Conservation (phyloP, 768 basidiomycete genomes). For the Sporobolomyces roseus region DNA sequence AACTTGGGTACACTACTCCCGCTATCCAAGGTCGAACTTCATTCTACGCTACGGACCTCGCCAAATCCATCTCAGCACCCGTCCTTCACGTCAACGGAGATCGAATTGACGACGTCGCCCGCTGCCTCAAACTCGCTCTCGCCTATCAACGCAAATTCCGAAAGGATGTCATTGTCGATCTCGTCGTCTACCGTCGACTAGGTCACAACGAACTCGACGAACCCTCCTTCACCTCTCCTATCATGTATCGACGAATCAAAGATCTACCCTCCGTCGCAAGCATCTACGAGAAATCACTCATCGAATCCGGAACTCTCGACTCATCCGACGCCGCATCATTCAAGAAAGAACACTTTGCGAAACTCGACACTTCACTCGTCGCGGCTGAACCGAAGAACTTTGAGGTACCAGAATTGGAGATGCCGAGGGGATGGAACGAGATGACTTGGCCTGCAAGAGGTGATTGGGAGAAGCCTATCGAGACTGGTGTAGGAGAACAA, state of each 20-base stretch:
- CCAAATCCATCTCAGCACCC: conserved; percentile 16
- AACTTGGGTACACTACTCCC: conserved; percentile 83
- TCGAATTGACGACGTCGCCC: conserved; percentile 80
- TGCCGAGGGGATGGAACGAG: conserved; percentile 62
- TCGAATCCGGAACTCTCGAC: conserved; percentile 56
- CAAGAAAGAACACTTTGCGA: conserved; percentile 60
- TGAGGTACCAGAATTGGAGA: conserved; percentile 54
- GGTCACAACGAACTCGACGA: conserved; percentile 40
- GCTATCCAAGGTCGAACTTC: conserved; percentile 78
- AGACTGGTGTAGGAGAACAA: conserved; percentile 63
- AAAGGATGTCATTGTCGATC: conserved; percentile 77
- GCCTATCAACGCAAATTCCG: conserved; percentile 79
- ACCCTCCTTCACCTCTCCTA: conserved; percentile 68
- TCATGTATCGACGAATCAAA: conserved; percentile 90
- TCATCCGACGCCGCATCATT: conserved; percentile 55
- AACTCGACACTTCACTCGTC: conserved; percentile 63
- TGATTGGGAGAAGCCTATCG: conserved; percentile 58
- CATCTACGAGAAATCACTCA: conserved; percentile 25
- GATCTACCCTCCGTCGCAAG: conserved; percentile 55
- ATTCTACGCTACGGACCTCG: conserved; percentile 55
- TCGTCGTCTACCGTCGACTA: conserved; percentile 84
- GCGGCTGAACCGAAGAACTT: conserved; percentile 53
- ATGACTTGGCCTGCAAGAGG: conserved; percentile 62
- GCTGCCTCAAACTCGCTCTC: conserved; percentile 83
- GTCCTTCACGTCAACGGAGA: conserved; percentile 54